A percentile compares a stretch with the other conserved stretches of the same genome.
Conservation (phyloP, 2,329 filamentous ascomycete species). For the Hysterium pulicare region DNA sequence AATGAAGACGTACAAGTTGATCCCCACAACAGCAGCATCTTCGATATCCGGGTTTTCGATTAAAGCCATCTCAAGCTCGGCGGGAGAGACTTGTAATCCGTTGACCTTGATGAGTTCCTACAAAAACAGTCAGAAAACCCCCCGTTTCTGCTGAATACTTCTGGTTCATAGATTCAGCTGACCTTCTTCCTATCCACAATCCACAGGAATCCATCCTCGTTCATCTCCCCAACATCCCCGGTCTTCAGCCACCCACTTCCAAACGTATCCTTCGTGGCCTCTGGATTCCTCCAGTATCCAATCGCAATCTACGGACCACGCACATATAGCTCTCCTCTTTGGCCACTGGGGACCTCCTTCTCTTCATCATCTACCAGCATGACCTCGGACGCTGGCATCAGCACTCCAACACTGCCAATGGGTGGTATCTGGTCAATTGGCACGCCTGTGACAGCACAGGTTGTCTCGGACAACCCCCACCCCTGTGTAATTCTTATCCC, state of each 20-base stretch:
- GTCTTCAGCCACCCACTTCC: constrained; percentile 66
- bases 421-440: constrained; percentile 48
- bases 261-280: constrained; percentile 60
- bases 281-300: constrained; percentile 67
- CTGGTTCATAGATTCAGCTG: too few relatives aligned
- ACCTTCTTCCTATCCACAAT: constrained; percentile 64
- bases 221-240: constrained; percentile 62
- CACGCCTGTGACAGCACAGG: constrained; percentile 64
- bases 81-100: constrained; percentile 56
- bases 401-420: constrained; percentile 56
- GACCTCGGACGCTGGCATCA: constrained; percentile 64
- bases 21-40: constrained; percentile 64
- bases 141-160: too few relatives aligned
- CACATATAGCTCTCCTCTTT: constrained; percentile 67
- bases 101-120: constrained; percentile 60
- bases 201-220: constrained; percentile 52
- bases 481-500: constrained; percentile 60
- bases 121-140: too few relatives aligned
- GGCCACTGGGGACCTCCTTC: constrained; percentile 39
- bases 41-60: constrained; percentile 51
- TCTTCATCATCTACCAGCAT: constrained; percentile 53
- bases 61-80: too few relatives aligned
- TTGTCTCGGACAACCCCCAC: constrained; percentile 79
- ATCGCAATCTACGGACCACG: constrained; percentile 65
- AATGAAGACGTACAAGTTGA: constrained; percentile 48